Evolutionary conservation across 495 filamentous ascomycete genomes (phyloP).

Genomic region (Pseudomonodictys pantanalensis): DNA sequence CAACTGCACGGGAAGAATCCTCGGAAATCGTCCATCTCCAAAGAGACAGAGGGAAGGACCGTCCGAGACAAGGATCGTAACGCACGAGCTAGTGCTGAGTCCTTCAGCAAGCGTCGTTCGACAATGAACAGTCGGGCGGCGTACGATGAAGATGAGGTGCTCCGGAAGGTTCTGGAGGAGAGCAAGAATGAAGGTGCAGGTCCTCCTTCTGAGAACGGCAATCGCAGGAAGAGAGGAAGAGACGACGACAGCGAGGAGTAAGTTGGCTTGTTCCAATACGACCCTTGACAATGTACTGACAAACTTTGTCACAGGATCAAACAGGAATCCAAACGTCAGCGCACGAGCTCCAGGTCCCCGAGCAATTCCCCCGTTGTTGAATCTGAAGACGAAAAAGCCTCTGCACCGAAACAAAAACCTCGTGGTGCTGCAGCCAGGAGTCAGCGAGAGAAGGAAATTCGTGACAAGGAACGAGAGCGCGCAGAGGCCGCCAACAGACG

Average conservation of each 20-base stretch:
- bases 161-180: constrained; percentile 87
- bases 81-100: constrained; percentile 38
- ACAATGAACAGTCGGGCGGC: constrained; percentile 98
- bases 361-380: constrained; percentile 55
- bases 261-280: constrained; percentile 39
- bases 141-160: constrained; percentile 89
- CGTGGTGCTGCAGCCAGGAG: constrained; percentile 61
- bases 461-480: constrained; percentile 64
- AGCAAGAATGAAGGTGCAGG: constrained; percentile 70
- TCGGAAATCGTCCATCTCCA: constrained; percentile 56
- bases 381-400: constrained; percentile 70
- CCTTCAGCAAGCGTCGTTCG: constrained; percentile 70
- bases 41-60: constrained; percentile 52
- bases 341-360: constrained; percentile 67
- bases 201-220: constrained; percentile 50
- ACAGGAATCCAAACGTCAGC: constrained; percentile 62
- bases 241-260: constrained; percentile 96
- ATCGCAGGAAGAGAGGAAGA: constrained; percentile 75
- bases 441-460: constrained; percentile 69
- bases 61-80: constrained; percentile 49
- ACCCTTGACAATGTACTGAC: constrained; percentile 6
- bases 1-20: constrained; percentile 46
- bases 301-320: constrained; percentile 47
- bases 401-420: constrained; percentile 55
- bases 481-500: constrained; percentile 69